Evolutionary conservation across 805 yeast genomes (phyloP).

Genomic region (Ogataea henricii): DNA sequence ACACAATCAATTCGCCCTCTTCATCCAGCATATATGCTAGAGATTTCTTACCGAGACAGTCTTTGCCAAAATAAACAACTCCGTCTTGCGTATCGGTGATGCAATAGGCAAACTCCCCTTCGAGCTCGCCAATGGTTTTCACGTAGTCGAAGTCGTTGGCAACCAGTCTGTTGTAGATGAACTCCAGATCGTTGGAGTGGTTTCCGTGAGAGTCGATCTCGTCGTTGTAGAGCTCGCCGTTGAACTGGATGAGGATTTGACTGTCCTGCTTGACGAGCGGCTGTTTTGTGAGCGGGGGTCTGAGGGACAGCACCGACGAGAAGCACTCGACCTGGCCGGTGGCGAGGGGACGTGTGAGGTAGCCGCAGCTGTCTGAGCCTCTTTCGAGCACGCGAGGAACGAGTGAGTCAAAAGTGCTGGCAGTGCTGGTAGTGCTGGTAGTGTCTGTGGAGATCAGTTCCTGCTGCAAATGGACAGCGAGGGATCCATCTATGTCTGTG

Average conservation of each 20-base stretch:
- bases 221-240: constrained; percentile 83
- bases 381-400: constrained; percentile 52
- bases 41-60: constrained; percentile 78
- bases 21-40: constrained; percentile 46
- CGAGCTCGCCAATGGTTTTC: constrained; percentile 44
- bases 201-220: constrained; percentile 41
- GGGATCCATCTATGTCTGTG: constrained; percentile 10
- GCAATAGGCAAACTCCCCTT: constrained; percentile 84
- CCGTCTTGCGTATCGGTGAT: constrained; percentile 45
- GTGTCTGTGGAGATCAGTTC: constrained; percentile 22
- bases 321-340: constrained; percentile 39
- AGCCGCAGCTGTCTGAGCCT: constrained; percentile 61
- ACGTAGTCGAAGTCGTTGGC: constrained; percentile 38
- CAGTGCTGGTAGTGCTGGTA: background rate
- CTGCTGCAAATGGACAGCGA: constrained; percentile 10
- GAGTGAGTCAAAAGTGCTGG: constrained; percentile 35
- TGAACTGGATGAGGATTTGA: constrained; percentile 63
- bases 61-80: constrained; percentile 77
- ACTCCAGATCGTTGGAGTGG: constrained; percentile 63
- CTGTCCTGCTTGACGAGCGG: constrained; percentile 48
- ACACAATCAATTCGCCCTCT: constrained; percentile 42
- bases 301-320: constrained; percentile 77
- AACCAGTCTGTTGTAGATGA: constrained; percentile 41
- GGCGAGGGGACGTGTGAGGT: constrained; percentile 21
- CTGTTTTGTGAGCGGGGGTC: constrained; percentile 79